These are phyloP conservation scores for Solanum pennellii DNA, from an alignment of 257 asterid species.

Conservation along the genomic window DNA sequence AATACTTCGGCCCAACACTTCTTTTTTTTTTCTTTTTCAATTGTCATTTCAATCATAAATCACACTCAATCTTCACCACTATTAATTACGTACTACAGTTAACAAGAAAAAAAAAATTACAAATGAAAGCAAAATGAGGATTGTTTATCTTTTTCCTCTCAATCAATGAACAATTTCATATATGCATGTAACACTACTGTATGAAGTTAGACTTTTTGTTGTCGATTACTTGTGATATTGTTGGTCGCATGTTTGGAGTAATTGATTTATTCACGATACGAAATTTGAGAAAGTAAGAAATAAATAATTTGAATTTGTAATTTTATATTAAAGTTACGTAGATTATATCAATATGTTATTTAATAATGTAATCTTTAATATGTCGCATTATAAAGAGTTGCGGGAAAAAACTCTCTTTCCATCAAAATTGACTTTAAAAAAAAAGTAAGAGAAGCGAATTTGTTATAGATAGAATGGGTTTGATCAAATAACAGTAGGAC, in stretches of 20 bases:
- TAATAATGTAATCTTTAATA: fast-evolving
- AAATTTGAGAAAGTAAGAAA: too few species aligned
- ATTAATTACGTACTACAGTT: neutral
- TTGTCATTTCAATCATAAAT: neutral
- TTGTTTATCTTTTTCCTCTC: neutral
- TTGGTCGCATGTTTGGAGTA: neutral
- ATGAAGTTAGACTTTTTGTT: neutral
- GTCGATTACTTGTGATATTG: neutral
- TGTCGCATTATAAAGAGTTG: fast-evolving
- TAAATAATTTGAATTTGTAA: too few species aligned
- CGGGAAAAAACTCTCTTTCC: fast-evolving
- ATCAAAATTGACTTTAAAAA: neutral
- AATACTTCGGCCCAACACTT: neutral
- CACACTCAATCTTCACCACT: neutral
- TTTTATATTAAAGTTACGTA: neutral
- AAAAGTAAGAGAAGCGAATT: neutral
- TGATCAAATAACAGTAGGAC: neutral
- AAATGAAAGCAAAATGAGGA: neutral
- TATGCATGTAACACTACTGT: neutral
- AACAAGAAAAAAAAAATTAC: neutral
- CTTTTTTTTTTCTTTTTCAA: neutral
- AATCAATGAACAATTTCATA: neutral
- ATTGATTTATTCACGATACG: fast-evolving
- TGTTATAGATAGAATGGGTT: neutral
- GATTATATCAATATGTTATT: fast-evolving